Percentiles rank a stretch among this genome's conserved stretches.
These are phyloP conservation scores for Hippophae rhamnoides DNA, from an alignment of 306 rosid genomes.

Conservation along the genomic window DNA sequence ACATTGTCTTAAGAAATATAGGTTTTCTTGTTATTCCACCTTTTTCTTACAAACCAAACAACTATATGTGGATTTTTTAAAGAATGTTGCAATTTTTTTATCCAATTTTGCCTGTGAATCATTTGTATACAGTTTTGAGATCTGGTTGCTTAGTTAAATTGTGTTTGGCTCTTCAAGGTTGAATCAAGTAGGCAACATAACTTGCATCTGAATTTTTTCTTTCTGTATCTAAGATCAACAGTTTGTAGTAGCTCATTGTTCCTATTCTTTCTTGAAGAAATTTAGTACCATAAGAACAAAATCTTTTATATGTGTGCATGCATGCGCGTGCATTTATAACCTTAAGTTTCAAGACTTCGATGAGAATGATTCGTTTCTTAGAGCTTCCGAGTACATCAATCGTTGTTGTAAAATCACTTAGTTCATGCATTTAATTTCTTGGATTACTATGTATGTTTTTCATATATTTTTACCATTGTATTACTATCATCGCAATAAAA, in stretches of 20 bases:
- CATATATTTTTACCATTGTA: too few species aligned
- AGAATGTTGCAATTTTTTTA: not conserved
- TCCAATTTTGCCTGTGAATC: constrained; percentile 9
- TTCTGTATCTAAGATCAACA: not conserved
- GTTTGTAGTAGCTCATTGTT: not conserved
- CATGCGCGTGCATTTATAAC: too few species aligned
- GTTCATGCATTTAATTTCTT: too few species aligned
- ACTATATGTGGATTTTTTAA: not conserved
- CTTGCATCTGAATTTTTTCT: not conserved
- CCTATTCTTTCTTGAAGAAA: not conserved
- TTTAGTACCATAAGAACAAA: too few species aligned
- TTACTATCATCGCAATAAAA: too few species aligned
- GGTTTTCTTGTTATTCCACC: not conserved
- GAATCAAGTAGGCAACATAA: not conserved
- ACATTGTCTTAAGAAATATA: constrained; percentile 4
- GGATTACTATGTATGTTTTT: too few species aligned
- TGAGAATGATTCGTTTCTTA: too few species aligned
- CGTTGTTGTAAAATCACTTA: too few species aligned
- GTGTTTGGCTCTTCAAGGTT: not conserved
- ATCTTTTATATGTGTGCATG: too few species aligned
- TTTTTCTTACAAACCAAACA: not conserved
- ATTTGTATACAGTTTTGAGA: not conserved
- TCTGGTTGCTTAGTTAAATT: not conserved
- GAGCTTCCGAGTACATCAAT: too few species aligned
- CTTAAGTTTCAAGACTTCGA: too few species aligned